These are phyloP conservation scores for Peronospora farinosa DNA, from an alignment of 352 stramenopile species.

Conservation along the genomic window DNA sequence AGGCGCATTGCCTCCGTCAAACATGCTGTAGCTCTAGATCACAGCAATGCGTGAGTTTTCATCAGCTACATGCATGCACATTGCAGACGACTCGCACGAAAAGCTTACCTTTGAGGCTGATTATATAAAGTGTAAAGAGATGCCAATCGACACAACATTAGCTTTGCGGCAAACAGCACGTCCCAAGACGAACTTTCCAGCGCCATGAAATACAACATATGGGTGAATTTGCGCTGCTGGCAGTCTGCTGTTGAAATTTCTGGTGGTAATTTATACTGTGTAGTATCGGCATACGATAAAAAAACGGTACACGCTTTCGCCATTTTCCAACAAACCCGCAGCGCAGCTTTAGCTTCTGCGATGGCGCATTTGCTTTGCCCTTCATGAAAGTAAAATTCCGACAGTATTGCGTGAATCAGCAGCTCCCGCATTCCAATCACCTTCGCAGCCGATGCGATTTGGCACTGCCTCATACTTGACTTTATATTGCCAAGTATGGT, in stretches of 20 bases:
- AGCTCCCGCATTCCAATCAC: slow-evolving; percentile 48
- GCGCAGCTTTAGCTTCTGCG: slow-evolving; percentile 44
- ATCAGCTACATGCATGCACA: slow-evolving; percentile 1
- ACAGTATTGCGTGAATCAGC: slow-evolving; percentile 41
- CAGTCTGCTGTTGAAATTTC: slow-evolving; percentile 23
- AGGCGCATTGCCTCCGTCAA: slow-evolving; percentile 63
- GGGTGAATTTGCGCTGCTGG: slow-evolving; percentile 14
- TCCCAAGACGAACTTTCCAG: slow-evolving; percentile 73
- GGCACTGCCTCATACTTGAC: slow-evolving; percentile 3
- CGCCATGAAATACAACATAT: slow-evolving; percentile 52
- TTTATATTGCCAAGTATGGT: slow-evolving; percentile 15
- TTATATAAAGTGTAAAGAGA: slow-evolving; percentile 44
- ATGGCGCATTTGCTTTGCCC: slow-evolving; percentile 40
- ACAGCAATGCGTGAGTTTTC: slow-evolving; percentile 4
- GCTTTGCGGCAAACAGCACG: slow-evolving; percentile 46
- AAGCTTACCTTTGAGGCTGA: slow-evolving; percentile 43
- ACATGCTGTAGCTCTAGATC: slow-evolving; percentile 40
- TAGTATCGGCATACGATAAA: slow-evolving; percentile 6
- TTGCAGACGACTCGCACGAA: slow-evolving; percentile 1
- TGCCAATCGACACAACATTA: slow-evolving; percentile 55
- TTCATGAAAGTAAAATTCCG: slow-evolving; percentile 49
- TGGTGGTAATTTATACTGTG: slow-evolving; percentile 37
- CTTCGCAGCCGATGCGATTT: slow-evolving; percentile 21
- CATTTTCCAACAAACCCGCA: slow-evolving; percentile 68
- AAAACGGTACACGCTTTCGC: slow-evolving; percentile 35